Conservation (phyloP, 2,329 filamentous ascomycete species). For the Pseudogymnoascus sp. region DNA sequence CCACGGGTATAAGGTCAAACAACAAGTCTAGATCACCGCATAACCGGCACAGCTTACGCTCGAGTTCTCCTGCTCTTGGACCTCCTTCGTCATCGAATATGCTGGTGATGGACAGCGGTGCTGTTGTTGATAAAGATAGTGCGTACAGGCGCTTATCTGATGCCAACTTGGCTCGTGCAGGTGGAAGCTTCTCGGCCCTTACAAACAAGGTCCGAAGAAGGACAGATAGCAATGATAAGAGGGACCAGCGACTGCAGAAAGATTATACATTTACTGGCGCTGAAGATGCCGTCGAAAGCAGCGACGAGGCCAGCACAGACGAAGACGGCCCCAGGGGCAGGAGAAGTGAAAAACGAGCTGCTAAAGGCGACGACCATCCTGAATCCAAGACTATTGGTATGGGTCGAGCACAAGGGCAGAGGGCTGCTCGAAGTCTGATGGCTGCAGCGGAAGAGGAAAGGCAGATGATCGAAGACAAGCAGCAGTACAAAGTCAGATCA, state of each 20-base stretch:
- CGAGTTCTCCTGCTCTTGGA: slow-evolving; percentile 20
- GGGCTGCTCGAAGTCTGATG: slow-evolving; percentile 52
- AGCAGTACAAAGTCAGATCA: slow-evolving; percentile 24
- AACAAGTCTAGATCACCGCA: slow-evolving; percentile 26
- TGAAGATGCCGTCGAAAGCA: slow-evolving; percentile 24
- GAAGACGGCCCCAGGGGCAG: slow-evolving; percentile 57
- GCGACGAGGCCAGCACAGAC: slow-evolving; percentile 45
- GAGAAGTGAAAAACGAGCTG: slow-evolving; percentile 38
- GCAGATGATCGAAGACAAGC: slow-evolving; percentile 37
- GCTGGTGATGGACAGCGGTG: slow-evolving; percentile 51
- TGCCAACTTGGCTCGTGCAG: slow-evolving; percentile 56
- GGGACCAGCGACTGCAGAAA: slow-evolving; percentile 22
- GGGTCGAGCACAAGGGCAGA: slow-evolving; percentile 31
- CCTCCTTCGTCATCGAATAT: slow-evolving; percentile 24
- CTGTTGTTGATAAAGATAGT: slow-evolving; percentile 57
- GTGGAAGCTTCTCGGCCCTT: slow-evolving; percentile 50
- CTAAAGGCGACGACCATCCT: slow-evolving; percentile 28
- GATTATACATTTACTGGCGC: slow-evolving; percentile 22
- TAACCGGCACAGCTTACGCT: slow-evolving; percentile 22
- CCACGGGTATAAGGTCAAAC: slow-evolving; percentile 10
- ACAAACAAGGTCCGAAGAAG: slow-evolving; percentile 18
- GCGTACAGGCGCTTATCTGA: slow-evolving; percentile 67
- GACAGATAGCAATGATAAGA: slow-evolving; percentile 15
- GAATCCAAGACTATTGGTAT: slow-evolving; percentile 27
- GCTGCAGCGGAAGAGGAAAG: slow-evolving; percentile 73